Conservation (phyloP, 139 green algal species). For the Auxenochlorella pyrenoidosa region DNA sequence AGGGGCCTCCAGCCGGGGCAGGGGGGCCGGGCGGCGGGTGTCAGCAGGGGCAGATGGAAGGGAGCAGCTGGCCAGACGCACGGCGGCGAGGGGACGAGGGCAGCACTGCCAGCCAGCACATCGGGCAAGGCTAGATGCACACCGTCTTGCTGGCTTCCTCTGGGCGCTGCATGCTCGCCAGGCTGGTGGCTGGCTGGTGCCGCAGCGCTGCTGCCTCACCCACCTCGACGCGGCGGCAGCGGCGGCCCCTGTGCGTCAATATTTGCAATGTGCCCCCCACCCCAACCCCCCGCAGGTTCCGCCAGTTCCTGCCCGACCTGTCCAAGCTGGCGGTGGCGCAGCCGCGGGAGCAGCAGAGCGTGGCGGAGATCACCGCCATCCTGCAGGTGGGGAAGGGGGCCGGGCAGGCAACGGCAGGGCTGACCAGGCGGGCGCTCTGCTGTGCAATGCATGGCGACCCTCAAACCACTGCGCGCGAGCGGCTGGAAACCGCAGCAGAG, state of each 20-base stretch:
- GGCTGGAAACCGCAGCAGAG: not conserved
- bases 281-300: conserved; percentile 39
- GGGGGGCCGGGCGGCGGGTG: not conserved
- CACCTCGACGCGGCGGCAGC: no score
- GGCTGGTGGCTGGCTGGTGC: no score
- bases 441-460: no score
- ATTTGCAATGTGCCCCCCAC: no score
- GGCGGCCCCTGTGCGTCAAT: no score
- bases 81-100: no score
- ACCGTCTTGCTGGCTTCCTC: not conserved
- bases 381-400: conserved; percentile 3
- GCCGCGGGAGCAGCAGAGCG: conserved; percentile 31
- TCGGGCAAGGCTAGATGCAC: not conserved
- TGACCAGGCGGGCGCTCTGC: no score
- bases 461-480: no score
- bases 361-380: conserved; percentile 42
- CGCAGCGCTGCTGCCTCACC: no score
- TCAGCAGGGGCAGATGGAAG: not conserved
- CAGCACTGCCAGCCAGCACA: not conserved
- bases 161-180: no score
- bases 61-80: not conserved
- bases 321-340: conserved; percentile 38
- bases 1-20: not conserved
- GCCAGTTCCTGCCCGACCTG: conserved; percentile 52
- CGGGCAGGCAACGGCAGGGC: no score